phyloP scores from a whole-genome alignment of 208 protist species.

The Leishmania tarentolae region DNA sequence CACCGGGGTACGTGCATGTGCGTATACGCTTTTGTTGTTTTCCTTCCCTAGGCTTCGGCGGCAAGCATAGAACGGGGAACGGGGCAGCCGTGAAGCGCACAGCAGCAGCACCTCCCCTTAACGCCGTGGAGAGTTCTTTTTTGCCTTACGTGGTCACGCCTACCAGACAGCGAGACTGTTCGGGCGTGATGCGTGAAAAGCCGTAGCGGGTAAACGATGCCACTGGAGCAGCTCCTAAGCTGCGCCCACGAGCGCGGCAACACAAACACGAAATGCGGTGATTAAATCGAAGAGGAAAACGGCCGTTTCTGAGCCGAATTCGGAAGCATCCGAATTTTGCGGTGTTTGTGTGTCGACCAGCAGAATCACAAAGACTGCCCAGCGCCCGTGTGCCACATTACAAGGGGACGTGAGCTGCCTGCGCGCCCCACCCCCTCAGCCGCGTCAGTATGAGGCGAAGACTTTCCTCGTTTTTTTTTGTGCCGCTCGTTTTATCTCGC shows the following conservation, averaged over 20 bases:
- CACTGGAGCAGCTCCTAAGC: not conserved
- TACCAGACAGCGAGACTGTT: not conserved
- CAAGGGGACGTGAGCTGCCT: not conserved
- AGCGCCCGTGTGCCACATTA: not conserved
- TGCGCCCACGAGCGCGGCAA: not conserved
- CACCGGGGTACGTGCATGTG: not conserved
- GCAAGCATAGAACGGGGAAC: not conserved
- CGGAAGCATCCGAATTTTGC: not conserved
- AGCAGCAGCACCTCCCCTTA: not conserved
- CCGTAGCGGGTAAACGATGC: not conserved
- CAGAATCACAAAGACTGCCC: not conserved
- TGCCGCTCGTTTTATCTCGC: too few relatives aligned
- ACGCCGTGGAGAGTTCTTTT: not conserved
- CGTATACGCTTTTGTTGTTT: not conserved
- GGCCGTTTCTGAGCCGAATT: not conserved
- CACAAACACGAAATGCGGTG: not conserved
- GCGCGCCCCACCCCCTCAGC: not conserved
- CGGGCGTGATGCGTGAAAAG: not conserved
- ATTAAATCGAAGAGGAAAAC: not conserved
- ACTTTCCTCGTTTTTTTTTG: not conserved
- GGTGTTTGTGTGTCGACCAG: not conserved
- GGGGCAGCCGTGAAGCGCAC: not conserved
- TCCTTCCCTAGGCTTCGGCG: not conserved
- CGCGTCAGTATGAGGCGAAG: not conserved
- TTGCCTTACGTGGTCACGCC: not conserved